Base-by-base conservation (phyloP, 768 basidiomycete species). In the Heimioporus sp. region DNA sequence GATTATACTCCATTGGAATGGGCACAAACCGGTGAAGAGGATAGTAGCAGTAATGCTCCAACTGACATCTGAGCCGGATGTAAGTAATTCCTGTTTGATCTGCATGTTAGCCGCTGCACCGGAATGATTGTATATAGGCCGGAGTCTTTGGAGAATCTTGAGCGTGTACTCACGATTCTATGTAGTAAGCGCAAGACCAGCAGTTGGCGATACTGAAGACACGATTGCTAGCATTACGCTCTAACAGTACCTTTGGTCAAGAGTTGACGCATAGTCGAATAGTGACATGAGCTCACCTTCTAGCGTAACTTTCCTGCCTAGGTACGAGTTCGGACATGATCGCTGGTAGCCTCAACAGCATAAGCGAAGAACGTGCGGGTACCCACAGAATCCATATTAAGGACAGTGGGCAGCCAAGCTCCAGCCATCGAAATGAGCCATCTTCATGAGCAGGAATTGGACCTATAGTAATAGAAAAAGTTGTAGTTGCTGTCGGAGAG, bases 21-120 rank as follows among this genome's bases (percentile, higher is more conserved):
- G 90, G 46, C 82, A 71, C n/a, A 73, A 58, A 2, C 90, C 90
- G 69, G 91, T 90, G 4, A 85, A 55, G 2, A 86, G 70, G 52
- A 90, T 82, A 68, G 88, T 91, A 17, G 87, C 51, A 1, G 88
- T 85, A 32, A 91, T 67, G 57, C 80, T 85, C 65, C 81, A 73
- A 51, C 87, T 85, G 51, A 92, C 83, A 39, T 86, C 76, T 10
- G n/a, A n/a, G 47, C 76, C 72, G 1, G 81, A 81, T 3, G 87
- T 82, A 43, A 79, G 78, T 19, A 92, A 72, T 21, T 84, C 73
- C 4, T 63, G 58, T 56, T 85, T 77, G 67, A 90, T 85, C 50
- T 85, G 73, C 24, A 79, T 70, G 17, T 90, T 85, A 5, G 87
- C 83, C 41, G 89, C 88, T 90, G 52, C 15, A 20, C 20, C 13